These are phyloP conservation scores for Pezicula radicicola DNA, from an alignment of 2,329 filamentous ascomycete species.

Conservation along the genomic window DNA sequence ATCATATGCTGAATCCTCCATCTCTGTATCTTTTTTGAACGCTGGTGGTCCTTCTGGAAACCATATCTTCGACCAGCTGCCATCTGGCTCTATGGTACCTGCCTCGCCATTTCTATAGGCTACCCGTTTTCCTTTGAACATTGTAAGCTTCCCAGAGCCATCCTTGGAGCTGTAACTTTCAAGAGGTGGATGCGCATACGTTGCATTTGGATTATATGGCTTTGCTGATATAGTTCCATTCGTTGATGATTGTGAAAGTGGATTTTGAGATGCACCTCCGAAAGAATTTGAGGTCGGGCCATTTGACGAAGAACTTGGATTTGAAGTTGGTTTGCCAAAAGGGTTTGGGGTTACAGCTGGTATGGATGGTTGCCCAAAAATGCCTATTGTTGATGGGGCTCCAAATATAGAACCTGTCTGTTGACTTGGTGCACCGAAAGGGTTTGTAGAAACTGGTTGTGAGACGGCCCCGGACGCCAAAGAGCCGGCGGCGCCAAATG, in stretches of 20 bases:
- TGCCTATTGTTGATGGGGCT: background rate
- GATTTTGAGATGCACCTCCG: background rate
- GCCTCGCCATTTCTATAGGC: slow-evolving; percentile 52
- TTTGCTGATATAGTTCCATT: background rate
- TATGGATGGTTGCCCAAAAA: background rate
- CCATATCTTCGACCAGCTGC: slow-evolving; percentile 63
- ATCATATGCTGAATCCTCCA: slow-evolving; percentile 53
- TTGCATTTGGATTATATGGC: slow-evolving; percentile 5
- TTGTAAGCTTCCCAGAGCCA: slow-evolving; percentile 37
- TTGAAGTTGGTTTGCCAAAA: slow-evolving; percentile 16
- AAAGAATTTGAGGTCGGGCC: background rate
- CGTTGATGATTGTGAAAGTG: background rate
- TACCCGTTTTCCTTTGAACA: slow-evolving; percentile 64
- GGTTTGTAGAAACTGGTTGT: background rate
- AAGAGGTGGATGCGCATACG: slow-evolving; percentile 8
- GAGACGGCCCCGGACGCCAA: background rate
- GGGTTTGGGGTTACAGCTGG: background rate
- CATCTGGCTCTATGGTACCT: slow-evolving; percentile 48
- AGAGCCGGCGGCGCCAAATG: background rate
- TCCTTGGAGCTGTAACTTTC: slow-evolving; percentile 18
- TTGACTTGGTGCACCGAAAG: slow-evolving; percentile 4
- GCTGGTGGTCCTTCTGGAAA: slow-evolving; percentile 68
- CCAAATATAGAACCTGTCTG: background rate
- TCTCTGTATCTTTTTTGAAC: slow-evolving; percentile 62
- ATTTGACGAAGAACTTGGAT: slow-evolving; percentile 3